Base-by-base conservation (phyloP, 164 flowering plant genomes). In the Vitis riparia region DNA sequence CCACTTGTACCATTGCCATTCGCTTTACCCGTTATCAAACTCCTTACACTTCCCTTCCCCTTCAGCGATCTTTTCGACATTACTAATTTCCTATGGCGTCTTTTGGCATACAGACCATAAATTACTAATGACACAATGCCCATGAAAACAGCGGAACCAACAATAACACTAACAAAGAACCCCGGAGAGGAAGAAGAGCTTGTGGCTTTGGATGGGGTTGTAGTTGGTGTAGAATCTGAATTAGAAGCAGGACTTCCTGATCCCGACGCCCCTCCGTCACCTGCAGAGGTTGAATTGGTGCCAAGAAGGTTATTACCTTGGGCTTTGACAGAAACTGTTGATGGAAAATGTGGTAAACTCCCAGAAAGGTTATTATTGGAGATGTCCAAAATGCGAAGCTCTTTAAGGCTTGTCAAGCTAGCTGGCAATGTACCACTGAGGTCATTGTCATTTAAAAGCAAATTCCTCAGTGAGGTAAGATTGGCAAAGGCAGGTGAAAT, bases 351-450 rank as follows among this genome's bases (percentile, higher is more conserved):
- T 0, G 89, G 91, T n/a, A 81, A 47, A 51, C 73, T 68, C 11
- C 89, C 93, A 2, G 67, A 65, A 10, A 89, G 76, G 48, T 89
- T 83, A 52, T 89, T 89, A 73, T 89, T 89, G 6, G 88, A 79
- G 32, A 87, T 83, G 75, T 89, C 93, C 15, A 89, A 13, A 12
- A 62, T 32, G 59, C 79, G 77, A 16, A 89, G 81, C 50, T 79
- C 67, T 27, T 71, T 51, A 55, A 89, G 57, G 6, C 55, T 32
- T 0, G 86, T 70, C 77, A 89, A 72, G 51, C 69, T 68, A 12
- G 58, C 72, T 1, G 93, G 91, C 16, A 89, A 81, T 0, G 75
- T 8, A 14, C 92, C 90, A 6, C 78, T 79, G 0, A 89, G 80
- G 66, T 69, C 75, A 70, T 89, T 87, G 63, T 82, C 82, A 66